Evolutionary conservation across 208 protist genomes (phyloP).

Genomic region (Plasmodiophora brassicae): DNA sequence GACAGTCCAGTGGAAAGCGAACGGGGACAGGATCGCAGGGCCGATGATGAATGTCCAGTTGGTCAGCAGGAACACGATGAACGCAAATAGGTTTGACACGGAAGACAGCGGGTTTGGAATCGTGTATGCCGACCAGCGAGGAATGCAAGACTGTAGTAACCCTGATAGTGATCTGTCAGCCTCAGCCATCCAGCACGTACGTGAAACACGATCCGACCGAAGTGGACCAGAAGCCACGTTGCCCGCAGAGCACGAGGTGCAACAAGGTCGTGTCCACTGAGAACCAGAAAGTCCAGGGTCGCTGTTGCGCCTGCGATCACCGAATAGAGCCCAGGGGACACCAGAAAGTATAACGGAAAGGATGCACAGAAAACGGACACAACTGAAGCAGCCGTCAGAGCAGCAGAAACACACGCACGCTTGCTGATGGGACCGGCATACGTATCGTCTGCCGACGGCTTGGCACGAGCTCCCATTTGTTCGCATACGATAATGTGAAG

Average conservation of each 20-base stretch:
- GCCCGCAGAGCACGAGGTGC: neutral
- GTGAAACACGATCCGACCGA: neutral
- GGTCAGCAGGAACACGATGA: neutral
- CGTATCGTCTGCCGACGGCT: neutral
- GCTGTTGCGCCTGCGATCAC: neutral
- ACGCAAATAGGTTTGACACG: neutral
- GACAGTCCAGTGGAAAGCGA: neutral
- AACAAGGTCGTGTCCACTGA: neutral
- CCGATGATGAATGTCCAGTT: constrained; percentile 5
- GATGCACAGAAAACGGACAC: neutral
- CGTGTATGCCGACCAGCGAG: neutral
- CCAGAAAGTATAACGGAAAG: neutral
- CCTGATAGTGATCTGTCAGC: neutral
- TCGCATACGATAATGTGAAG: neutral
- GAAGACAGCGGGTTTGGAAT: neutral
- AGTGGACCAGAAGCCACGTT: neutral
- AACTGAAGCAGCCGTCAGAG: too few species aligned
- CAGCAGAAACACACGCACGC: too few species aligned
- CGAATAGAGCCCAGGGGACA: neutral
- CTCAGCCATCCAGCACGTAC: neutral
- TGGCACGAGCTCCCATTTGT: neutral
- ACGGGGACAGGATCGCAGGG: neutral
- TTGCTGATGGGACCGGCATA: too few species aligned
- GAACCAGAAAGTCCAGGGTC: neutral
- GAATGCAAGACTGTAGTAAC: neutral